These are phyloP conservation scores for Sequoiadendron giganteum DNA, from an alignment of 75 land plant genomes.

Conservation along the genomic window DNA sequence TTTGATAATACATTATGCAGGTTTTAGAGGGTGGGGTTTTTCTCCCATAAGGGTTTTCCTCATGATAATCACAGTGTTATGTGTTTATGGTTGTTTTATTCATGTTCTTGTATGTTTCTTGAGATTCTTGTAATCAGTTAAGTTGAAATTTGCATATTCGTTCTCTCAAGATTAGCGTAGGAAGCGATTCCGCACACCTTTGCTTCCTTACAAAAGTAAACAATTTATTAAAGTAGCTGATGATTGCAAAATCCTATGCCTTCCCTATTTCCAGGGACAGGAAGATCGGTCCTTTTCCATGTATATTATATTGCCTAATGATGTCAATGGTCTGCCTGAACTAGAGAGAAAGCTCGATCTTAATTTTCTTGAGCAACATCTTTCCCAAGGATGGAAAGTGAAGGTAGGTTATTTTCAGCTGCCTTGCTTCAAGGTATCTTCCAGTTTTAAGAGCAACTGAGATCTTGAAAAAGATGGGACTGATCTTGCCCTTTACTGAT, in stretches of 20 bases:
- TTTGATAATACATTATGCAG: no score
- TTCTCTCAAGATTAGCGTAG: no score
- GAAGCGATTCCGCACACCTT: no score
- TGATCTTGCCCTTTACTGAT: slow-evolving; percentile 52
- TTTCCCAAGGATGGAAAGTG: slow-evolving; percentile 32
- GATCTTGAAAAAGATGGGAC: slow-evolving; percentile 56
- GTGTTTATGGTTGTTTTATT: no score
- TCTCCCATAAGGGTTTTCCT: no score
- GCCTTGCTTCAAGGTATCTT: slow-evolving; percentile 79
- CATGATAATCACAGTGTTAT: no score
- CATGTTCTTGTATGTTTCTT: no score
- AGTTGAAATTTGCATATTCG: no score
- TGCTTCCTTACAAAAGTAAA: no score
- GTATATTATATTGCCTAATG: slow-evolving; percentile 78
- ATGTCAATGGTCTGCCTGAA: slow-evolving; percentile 52
- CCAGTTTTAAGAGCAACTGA: slow-evolving; percentile 68
- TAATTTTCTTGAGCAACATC: slow-evolving; percentile 42
- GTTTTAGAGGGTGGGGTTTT: no score
- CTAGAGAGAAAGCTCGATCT: slow-evolving; percentile 46
- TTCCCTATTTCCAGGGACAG: slow-evolving; percentile 56
- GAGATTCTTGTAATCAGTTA: no score
- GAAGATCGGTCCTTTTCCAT: slow-evolving; percentile 75
- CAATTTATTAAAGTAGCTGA: slow-evolving; percentile 25
- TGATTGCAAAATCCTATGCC: slow-evolving; percentile 40
- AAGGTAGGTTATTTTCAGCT: slow-evolving; percentile 52